Conservation (phyloP, 2,329 filamentous ascomycete genomes). For the Colletotrichum sojae region DNA sequence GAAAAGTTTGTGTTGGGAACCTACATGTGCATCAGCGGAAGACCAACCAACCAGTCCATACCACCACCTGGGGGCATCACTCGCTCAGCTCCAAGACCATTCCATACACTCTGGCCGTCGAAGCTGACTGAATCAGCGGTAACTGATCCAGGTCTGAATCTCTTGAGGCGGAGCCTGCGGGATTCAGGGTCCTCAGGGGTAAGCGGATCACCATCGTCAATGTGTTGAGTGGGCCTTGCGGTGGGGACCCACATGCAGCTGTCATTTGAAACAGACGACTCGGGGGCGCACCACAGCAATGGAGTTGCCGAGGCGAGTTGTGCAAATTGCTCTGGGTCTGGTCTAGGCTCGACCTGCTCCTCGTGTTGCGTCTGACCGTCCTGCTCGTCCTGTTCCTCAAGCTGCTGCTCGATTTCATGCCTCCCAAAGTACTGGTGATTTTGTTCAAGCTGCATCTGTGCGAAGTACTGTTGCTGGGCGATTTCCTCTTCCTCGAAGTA, state of each 20-base stretch:
- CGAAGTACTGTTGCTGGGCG: slow-evolving; percentile 8
- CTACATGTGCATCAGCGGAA: not conserved
- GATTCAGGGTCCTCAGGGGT: slow-evolving; percentile 31
- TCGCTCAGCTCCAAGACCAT: slow-evolving; percentile 18
- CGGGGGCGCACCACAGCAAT: slow-evolving; percentile 26
- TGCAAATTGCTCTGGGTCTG: not conserved
- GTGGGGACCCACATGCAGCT: slow-evolving; percentile 25
- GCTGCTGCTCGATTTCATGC: slow-evolving; percentile 11
- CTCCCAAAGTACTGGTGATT: not conserved
- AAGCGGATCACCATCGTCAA: slow-evolving; percentile 19
- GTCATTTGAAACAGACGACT: not conserved
- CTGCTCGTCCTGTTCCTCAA: slow-evolving; percentile 20
- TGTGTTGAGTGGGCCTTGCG: slow-evolving; percentile 10
- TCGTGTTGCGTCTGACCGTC: not conserved
- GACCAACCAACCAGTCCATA: slow-evolving; percentile 28
- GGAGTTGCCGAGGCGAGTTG: not conserved
- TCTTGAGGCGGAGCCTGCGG: slow-evolving; percentile 27
- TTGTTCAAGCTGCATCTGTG: not conserved
- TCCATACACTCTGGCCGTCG: slow-evolving; percentile 36
- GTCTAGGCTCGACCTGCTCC: slow-evolving; percentile 32
- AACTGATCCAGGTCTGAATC: not conserved
- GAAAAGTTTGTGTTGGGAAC: no score
- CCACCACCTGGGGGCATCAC: slow-evolving; percentile 20
- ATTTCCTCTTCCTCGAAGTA: not conserved
- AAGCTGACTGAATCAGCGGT: slow-evolving; percentile 40